A percentile compares a stretch with the other conserved stretches of the same genome.
Conservation (phyloP, 768 basidiomycete species). For the Podaxis rugospora region DNA sequence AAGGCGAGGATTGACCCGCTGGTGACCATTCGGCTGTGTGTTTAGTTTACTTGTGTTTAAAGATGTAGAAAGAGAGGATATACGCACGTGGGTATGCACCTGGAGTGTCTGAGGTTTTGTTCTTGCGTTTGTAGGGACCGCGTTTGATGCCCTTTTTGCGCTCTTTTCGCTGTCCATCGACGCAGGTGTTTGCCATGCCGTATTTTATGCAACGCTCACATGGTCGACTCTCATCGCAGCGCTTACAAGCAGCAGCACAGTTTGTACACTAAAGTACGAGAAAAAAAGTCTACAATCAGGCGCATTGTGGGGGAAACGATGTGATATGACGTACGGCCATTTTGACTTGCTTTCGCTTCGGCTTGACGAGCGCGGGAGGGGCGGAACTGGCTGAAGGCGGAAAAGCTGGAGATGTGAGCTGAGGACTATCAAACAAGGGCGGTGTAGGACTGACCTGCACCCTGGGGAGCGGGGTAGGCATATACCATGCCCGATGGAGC, state of each 20-base stretch:
- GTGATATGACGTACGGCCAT: slow-evolving; percentile 52
- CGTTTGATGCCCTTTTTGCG: slow-evolving; percentile 87
- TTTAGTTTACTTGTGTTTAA: slow-evolving; percentile 6
- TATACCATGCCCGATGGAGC: slow-evolving; percentile 41
- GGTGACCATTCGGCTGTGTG: slow-evolving; percentile 26
- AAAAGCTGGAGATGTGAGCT: slow-evolving; percentile 16
- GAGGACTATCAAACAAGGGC: not conserved
- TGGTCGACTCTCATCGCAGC: slow-evolving; percentile 84
- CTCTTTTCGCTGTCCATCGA: slow-evolving; percentile 91
- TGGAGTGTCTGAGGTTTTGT: slow-evolving; percentile 24
- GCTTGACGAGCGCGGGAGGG: slow-evolving; percentile 16
- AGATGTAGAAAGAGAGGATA: not conserved
- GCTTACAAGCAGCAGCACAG: slow-evolving; percentile 85
- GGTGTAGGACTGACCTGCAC: slow-evolving; percentile 26
- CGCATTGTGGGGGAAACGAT: not conserved
- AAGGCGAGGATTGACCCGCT: slow-evolving; percentile 17
- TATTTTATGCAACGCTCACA: slow-evolving; percentile 91
- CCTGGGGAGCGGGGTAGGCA: slow-evolving; percentile 36
- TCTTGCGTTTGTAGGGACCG: slow-evolving; percentile 76
- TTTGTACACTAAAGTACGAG: slow-evolving; percentile 58
- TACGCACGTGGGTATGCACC: slow-evolving; percentile 16
- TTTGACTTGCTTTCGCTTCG: slow-evolving; percentile 86
- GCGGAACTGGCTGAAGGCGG: slow-evolving; percentile 19
- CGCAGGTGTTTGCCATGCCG: slow-evolving; percentile 70
- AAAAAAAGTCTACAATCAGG: not conserved